These are phyloP conservation scores for Mortierella sp. DNA, from an alignment of 371 early-diverging fungal genomes.

Conservation along the genomic window DNA sequence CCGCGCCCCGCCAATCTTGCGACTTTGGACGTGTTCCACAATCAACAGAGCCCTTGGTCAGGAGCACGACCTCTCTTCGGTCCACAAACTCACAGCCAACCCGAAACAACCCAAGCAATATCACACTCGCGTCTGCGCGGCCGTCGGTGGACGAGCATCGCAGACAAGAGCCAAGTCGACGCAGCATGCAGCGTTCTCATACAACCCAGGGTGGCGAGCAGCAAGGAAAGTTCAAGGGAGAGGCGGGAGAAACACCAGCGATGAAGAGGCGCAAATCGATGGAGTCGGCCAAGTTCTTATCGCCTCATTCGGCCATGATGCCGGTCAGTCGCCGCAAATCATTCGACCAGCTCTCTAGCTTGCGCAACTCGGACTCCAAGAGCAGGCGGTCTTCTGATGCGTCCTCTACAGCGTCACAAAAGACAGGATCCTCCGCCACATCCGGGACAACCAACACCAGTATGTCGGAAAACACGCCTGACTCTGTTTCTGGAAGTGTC, in stretches of 20 bases:
- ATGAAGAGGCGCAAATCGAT: constrained; percentile 45
- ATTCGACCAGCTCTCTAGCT: constrained; percentile 28
- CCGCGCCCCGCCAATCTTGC: constrained; percentile 49
- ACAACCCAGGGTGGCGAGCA: constrained; percentile 16
- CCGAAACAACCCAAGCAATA: constrained; percentile 18
- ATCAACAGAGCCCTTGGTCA: constrained; percentile 49
- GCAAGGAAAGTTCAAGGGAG: constrained; percentile 1
- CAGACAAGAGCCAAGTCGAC: constrained; percentile 6
- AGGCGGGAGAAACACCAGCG: neutral
- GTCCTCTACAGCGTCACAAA: constrained; percentile 41
- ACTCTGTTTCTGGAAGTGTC: neutral
- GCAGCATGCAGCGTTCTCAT: constrained; percentile 27
- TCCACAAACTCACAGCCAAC: constrained; percentile 36
- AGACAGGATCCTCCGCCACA: constrained; percentile 32
- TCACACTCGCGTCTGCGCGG: constrained; percentile 3
- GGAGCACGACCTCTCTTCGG: constrained; percentile 27
- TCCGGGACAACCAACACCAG: constrained; percentile 20
- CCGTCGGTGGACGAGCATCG: neutral
- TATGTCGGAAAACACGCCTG: constrained; percentile 9
- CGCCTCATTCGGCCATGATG: constrained; percentile 23
- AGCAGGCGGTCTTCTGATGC: constrained; percentile 43
- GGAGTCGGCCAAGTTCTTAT: constrained; percentile 41
- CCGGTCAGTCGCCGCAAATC: constrained; percentile 41
- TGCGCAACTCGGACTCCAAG: constrained; percentile 22
- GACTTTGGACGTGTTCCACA: constrained; percentile 43